Evolutionary conservation across 2,329 filamentous ascomycete genomes (phyloP), one percentile per base, ranked within the genome.

Genomic region (Penicillium sumatraense): DNA sequence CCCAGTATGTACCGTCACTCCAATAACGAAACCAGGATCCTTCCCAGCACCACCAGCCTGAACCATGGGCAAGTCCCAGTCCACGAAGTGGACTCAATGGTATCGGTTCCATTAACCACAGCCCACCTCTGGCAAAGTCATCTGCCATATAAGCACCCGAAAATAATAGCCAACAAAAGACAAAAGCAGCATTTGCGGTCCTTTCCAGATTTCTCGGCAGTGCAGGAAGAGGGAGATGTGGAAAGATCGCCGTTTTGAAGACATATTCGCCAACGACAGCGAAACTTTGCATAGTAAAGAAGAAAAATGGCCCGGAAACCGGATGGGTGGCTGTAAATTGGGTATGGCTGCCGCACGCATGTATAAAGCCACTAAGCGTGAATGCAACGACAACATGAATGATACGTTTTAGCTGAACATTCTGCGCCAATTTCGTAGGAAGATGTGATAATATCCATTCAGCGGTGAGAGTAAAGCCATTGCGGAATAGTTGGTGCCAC

Each of bases 401-500:
- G 3, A 58, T 31, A 7, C 63, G 70, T 50, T 66, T 64, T 27
- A 66, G 23, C 24, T 36, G 38, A 38, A 29, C 21, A 57, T 59
- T 20, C 59, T 58, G 20, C 6, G 62, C 51, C 26, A 67, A 49
- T 8, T 33, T 51, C 21, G 2, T 70, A 66, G 50, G 63, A 11
- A 54, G 57, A n/a, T 26, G 71, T 63, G 49, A 73, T 63, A 62
- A 68, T 60, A 58, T 59, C 63, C 55, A 85, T 46, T 62, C 78
- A 69, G 16, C 80, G 21, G 62, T 71, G 21, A 59, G 67, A 73
- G 36, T 57, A 50, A 57, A 70, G 61, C 84, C 86, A 52, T 86
- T 82, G 1, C 92, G 88, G 75, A 96, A 96, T 2, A 88, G 87
- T 74, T 97, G 93, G 72, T 98, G 93, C 93, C 93, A 97, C 82